Conservation (phyloP, 306 rosid species). For the Quercus aquifolioides region DNA sequence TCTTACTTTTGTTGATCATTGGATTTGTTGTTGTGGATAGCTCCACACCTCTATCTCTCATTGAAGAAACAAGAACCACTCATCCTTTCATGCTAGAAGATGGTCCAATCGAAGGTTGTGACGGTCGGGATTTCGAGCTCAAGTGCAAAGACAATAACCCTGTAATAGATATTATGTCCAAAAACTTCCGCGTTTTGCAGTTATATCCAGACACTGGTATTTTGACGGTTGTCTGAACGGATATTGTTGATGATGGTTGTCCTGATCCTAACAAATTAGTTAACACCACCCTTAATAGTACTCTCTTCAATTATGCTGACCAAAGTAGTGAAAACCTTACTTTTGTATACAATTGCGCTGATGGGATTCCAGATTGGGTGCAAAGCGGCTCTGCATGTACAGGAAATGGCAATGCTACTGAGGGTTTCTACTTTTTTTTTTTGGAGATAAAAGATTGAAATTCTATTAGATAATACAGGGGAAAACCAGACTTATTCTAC, state of each 20-base stretch:
- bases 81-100: background rate
- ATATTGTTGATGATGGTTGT: constrained; percentile 6
- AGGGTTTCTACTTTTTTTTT: background rate
- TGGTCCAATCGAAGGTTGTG: background rate
- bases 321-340: background rate
- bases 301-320: background rate
- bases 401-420: background rate
- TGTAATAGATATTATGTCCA: background rate
- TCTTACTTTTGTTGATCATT: no score
- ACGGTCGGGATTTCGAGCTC: background rate
- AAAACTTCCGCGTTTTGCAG: background rate
- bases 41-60: background rate
- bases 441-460: no score
- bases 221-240: background rate
- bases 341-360: background rate
- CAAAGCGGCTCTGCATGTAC: background rate
- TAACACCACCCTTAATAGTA: background rate
- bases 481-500: no score
- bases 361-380: background rate
- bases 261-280: background rate
- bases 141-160: background rate
- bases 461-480: no score
- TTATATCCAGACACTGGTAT: background rate
- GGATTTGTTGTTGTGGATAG: no score
- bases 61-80: no score